phyloP scores from a whole-genome alignment of 2,329 filamentous ascomycete species.

The Ilyonectria mors-panacis region DNA sequence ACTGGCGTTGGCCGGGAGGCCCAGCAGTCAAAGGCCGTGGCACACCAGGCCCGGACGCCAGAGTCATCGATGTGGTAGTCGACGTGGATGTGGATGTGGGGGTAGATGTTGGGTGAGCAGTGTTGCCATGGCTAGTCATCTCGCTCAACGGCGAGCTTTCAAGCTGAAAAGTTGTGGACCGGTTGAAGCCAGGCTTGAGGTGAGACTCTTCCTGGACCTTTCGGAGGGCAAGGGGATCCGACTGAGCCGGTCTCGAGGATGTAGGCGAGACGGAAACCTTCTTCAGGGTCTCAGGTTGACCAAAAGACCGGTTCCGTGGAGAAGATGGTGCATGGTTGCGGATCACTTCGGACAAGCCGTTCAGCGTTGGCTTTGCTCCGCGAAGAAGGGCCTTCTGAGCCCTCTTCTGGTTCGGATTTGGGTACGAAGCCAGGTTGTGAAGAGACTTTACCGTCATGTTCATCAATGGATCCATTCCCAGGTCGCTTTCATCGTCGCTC shows the following conservation, averaged over 20 bases:
- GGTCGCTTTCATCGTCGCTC: slow-evolving; percentile 50
- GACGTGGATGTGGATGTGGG: slow-evolving; percentile 21
- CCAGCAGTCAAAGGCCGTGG: slow-evolving; percentile 69
- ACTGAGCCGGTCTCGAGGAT: slow-evolving; percentile 21
- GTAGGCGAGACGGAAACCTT: slow-evolving; percentile 15
- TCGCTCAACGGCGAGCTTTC: slow-evolving; percentile 32
- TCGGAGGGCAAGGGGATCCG: slow-evolving; percentile 31
- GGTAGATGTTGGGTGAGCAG: slow-evolving; percentile 30
- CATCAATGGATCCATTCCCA: slow-evolving; percentile 51
- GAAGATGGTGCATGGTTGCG: slow-evolving; percentile 33
- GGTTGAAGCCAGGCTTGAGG: slow-evolving; percentile 24
- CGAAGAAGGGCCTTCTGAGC: slow-evolving; percentile 63
- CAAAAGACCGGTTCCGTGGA: slow-evolving; percentile 20
- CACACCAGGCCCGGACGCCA: slow-evolving; percentile 56
- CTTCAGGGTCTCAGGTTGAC: slow-evolving; percentile 28
- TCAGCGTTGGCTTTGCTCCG: slow-evolving; percentile 45
- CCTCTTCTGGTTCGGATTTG: slow-evolving; percentile 67
- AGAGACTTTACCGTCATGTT: slow-evolving; percentile 64
- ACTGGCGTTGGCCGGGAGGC: slow-evolving; percentile 68
- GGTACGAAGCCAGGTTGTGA: slow-evolving; percentile 69
- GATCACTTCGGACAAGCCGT: slow-evolving; percentile 28
- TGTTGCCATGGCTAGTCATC: slow-evolving; percentile 31
- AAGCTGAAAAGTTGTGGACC: slow-evolving; percentile 19
- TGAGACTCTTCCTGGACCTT: slow-evolving; percentile 29
- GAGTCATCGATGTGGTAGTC: slow-evolving; percentile 34